Base-by-base conservation (phyloP, 1,284 basidiomycete species). In the Phaffia rhodozyma region DNA sequence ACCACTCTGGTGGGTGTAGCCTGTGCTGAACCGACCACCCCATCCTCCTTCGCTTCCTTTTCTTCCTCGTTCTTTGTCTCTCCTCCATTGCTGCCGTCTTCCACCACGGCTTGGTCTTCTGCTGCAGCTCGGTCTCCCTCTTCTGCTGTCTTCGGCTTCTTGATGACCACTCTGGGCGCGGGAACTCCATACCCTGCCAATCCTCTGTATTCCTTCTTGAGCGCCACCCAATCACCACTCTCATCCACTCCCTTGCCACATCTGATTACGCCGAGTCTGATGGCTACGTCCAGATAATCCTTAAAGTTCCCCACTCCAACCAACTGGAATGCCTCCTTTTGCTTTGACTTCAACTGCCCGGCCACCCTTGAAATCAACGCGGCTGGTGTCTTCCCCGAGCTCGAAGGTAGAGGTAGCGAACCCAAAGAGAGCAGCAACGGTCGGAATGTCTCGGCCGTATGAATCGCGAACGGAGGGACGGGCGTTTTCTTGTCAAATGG, bases 391-490 rank as follows among this genome's bases (percentile, higher is more conserved):
- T 61, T 61, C 53, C 16, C 29, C 25, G 60, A 27, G 38, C 55
- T 54, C 52, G 32, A 43, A 21, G 60, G 60, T 3, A 58, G 50
- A 48, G 62, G 52, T 20, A 64, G 53, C n/a, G 32, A 51, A 54
- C 43, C 43, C 47, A 64, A 54, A 27, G 48, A 34, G 23, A 49
- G 20, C 29, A 64, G 55, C 9, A 64, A 48, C 20, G 62, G 62
- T 16, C 20, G 52, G 27, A 64, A 64, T 25, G 60, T 52, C 21
- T 54, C 51, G 29, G 58, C 62, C 27, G 58, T 64, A 38, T 64
- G 57, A 3, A 47, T 29, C 30, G 32, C 52, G 47, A n/a, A 64
- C 1, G 29, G 34, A 6, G 62, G 62, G 4, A 59, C 29, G 11
- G n/a, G 18, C 11, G 47, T 29, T 18, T 58, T 43, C 23, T n/a